Conservation (phyloP, 257 asterid species). For the Penstemon davidsonii region DNA sequence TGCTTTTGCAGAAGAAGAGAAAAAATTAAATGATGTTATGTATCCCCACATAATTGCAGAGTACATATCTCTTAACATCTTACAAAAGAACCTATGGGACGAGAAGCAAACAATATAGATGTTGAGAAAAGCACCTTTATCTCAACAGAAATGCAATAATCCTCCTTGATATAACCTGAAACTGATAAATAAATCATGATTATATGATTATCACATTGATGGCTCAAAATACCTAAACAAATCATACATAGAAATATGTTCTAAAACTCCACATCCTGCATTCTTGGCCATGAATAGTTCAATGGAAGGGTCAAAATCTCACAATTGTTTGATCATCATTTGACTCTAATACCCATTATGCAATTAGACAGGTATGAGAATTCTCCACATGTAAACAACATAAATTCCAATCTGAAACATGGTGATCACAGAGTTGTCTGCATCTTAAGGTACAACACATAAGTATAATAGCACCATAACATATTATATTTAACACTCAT, state of each 20-base stretch:
- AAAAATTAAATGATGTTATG: slow-evolving; percentile 14
- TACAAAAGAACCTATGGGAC: slow-evolving; percentile 19
- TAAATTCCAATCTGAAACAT: background rate
- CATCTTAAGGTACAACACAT: background rate
- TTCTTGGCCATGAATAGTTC: background rate
- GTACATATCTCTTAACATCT: slow-evolving; percentile 14
- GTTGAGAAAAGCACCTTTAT: slow-evolving; percentile 65
- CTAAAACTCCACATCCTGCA: slow-evolving; percentile 14
- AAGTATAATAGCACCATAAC: slow-evolving; percentile 1
- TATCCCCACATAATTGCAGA: slow-evolving; percentile 13
- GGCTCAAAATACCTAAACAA: slow-evolving; percentile 14
- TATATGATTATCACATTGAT: slow-evolving; percentile 7
- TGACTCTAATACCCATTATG: slow-evolving; percentile 4
- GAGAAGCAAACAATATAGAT: slow-evolving; percentile 18
- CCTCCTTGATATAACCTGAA: slow-evolving; percentile 54
- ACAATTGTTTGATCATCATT: background rate
- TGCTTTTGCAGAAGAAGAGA: slow-evolving; percentile 39
- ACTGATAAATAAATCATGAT: slow-evolving; percentile 32
- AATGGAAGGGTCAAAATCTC: background rate
- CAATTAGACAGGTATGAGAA: background rate
- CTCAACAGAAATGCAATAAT: slow-evolving; percentile 72
- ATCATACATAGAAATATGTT: slow-evolving; percentile 13
- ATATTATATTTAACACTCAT: slow-evolving; percentile 1
- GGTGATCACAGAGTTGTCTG: background rate
- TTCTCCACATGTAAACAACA: slow-evolving; percentile 14